Evolutionary conservation across 1,284 basidiomycete genomes (phyloP).

Genomic region (Kalmanozyma brasiliensis): DNA sequence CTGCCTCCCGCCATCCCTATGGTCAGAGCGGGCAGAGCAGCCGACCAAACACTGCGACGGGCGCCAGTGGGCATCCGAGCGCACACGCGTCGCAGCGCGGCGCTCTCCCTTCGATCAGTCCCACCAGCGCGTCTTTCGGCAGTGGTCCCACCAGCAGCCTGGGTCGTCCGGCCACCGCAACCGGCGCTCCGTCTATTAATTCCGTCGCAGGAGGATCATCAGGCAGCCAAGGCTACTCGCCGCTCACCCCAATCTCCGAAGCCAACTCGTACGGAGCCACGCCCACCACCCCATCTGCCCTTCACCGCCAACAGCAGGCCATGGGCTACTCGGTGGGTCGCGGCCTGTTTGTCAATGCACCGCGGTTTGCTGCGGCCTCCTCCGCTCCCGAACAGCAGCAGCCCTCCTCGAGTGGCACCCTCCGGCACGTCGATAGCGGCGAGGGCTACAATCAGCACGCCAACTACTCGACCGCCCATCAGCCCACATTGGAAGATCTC

Average conservation of each 20-base stretch:
- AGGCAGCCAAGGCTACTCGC: conserved; percentile 25
- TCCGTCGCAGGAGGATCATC: conserved; percentile 6
- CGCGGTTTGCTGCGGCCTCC: conserved; percentile 29
- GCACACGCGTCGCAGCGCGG: conserved; percentile 7
- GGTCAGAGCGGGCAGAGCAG: conserved; percentile 16
- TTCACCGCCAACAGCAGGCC: conserved; percentile 35
- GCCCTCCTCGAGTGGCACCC: conserved; percentile 15
- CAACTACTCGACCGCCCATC: conserved; percentile 22
- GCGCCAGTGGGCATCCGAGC: conserved; percentile 38
- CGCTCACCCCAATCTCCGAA: conserved; percentile 55
- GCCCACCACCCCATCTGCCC: conserved; percentile 33
- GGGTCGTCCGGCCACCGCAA: conserved; percentile 48
- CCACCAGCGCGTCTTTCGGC: conserved; percentile 34
- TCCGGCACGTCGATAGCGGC: conserved; percentile 44
- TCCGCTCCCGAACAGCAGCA: conserved; percentile 24
- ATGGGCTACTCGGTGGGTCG: conserved; percentile 59
- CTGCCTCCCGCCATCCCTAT: conserved; percentile 13
- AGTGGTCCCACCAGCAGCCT: conserved; percentile 3
- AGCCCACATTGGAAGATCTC: conserved; percentile 56
- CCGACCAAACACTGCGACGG: conserved; percentile 57
- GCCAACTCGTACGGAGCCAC: conserved; percentile 42
- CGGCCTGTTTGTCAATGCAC: conserved; percentile 48
- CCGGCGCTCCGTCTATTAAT: conserved; percentile 33
- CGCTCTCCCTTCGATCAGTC: conserved; percentile 27
- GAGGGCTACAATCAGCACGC: conserved; percentile 42